phyloP scores from a whole-genome alignment of 192 early-diverging fungal species.

The Coemansia aciculifera region DNA sequence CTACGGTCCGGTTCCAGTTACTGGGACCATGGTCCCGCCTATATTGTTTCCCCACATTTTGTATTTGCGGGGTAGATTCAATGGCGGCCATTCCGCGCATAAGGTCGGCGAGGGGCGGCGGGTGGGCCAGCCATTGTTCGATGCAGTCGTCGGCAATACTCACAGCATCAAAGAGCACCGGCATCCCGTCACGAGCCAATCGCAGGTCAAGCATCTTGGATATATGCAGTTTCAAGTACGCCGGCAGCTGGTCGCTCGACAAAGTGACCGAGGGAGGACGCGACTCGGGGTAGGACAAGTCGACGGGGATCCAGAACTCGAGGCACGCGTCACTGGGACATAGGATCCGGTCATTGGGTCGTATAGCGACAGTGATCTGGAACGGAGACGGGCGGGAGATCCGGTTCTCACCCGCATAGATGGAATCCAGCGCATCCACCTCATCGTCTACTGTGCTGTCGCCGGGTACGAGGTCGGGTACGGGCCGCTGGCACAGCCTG shows the following conservation, averaged over 20 bases:
- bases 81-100: conserved; percentile 39
- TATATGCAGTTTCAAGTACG: conserved; percentile 66
- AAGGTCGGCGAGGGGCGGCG: conserved; percentile 32
- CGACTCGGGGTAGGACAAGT: conserved; percentile 65
- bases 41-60: not conserved
- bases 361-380: conserved; percentile 21
- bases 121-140: conserved; percentile 26
- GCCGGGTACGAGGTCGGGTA: not conserved
- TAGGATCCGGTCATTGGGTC: conserved; percentile 1
- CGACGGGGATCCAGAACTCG: conserved; percentile 64
- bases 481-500: conserved; percentile 8
- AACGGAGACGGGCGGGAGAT: not conserved
- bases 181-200: conserved; percentile 23
- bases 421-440: conserved; percentile 23
- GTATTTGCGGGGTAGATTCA: not conserved
- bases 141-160: conserved; percentile 59
- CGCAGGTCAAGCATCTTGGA: conserved; percentile 50
- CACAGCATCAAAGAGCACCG: conserved; percentile 62
- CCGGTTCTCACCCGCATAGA: conserved; percentile 30
- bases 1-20: conserved; percentile 15
- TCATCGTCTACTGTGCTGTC: conserved; percentile 25
- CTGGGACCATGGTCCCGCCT: not conserved
- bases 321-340: conserved; percentile 42
- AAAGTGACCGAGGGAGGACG: conserved; percentile 64
- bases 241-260: conserved; percentile 63